Base-by-base conservation (phyloP, 139 green algal genomes). In the Trebouxia sp. region DNA sequence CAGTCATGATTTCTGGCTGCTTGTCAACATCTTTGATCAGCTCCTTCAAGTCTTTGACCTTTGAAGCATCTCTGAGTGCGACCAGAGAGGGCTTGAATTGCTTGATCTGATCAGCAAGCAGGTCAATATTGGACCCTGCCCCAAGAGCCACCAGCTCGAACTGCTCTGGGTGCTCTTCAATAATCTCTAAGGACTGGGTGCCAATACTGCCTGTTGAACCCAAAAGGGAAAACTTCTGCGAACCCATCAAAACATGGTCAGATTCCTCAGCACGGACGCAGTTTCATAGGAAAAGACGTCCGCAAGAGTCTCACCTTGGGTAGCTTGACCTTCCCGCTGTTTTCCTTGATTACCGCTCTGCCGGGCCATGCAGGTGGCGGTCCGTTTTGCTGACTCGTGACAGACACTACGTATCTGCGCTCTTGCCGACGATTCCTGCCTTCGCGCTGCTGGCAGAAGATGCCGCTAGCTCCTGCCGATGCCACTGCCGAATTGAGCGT, bases 161-260 rank as follows among this genome's bases (percentile, higher is more conserved):
- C 78, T 94, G 91, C 47, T 99, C 95, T 17, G 93, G 92, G 88
- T 97, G 87, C 90, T 99, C 97, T 1, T 85, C 91, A 28, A 96
- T 92, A 78, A 99, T 99, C 87, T 99, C 97, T 79, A 99, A 87
- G 3, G 97, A 99, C 86, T 99, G 97, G 43, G 97, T 99, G 79
- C 97, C 97, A 76, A 99, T 99, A 51, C 93, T 98, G 58, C 97
- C 97, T n/a, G 93, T 93, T 66, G 45, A 75, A 11, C 94, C 94
- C 42, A 99, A 82, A 45, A 99, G 82, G 6, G 94, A 98, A 81
- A 99, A 97, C 45, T 90, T 89, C 94, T 99, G 94, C 78, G 76
- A 30, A 0, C n/a, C n/a, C n/a, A n/a, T n/a, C n/a, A n/a, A n/a
- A n/a, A n/a, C n/a, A n/a, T n/a, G n/a, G n/a, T n/a, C n/a, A n/a